Evolutionary conservation across 176 grass and related monocot genomes (phyloP).

Genomic region (Phragmites australis): DNA sequence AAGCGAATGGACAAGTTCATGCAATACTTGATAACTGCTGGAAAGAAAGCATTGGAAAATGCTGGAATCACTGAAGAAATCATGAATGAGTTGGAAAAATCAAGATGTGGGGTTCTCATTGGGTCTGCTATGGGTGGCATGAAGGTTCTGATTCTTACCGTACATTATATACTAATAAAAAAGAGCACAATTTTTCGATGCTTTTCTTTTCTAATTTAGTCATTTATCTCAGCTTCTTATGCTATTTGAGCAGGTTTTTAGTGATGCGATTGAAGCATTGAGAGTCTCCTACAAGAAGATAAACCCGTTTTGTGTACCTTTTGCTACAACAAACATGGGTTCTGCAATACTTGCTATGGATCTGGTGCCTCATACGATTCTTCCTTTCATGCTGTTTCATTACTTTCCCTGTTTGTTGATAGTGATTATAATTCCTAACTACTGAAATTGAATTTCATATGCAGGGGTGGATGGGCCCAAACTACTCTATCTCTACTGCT

Average conservation of each 20-base stretch:
- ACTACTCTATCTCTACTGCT: slow-evolving; percentile 97
- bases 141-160: slow-evolving; percentile 55
- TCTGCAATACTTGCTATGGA: slow-evolving; percentile 99
- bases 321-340: slow-evolving; percentile 99
- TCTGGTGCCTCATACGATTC: slow-evolving; percentile 61
- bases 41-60: slow-evolving; percentile 93
- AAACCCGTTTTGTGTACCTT: slow-evolving; percentile 98
- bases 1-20: slow-evolving; percentile 98
- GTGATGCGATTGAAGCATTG: slow-evolving; percentile 94
- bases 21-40: slow-evolving; percentile 88
- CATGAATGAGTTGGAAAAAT: slow-evolving; percentile 82
- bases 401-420: slow-evolving; percentile 16
- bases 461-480: slow-evolving; percentile 98
- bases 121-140: slow-evolving; percentile 99
- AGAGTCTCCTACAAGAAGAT: slow-evolving; percentile 97
- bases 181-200: not conserved
- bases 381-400: slow-evolving; percentile 27
- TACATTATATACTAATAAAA: slow-evolving; percentile 11
- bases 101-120: slow-evolving; percentile 88
- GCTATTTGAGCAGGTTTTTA: slow-evolving; percentile 69
- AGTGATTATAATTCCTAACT: slow-evolving; percentile 4
- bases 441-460: slow-evolving; percentile 14
- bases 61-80: slow-evolving; percentile 85
- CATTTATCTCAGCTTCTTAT: slow-evolving; percentile 26
- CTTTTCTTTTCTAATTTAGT: slow-evolving; percentile 19